Evolutionary conservation across 805 yeast species (phyloP), one percentile per base, ranked within the genome.

Genomic region (Spencermartinsiella europaea): DNA sequence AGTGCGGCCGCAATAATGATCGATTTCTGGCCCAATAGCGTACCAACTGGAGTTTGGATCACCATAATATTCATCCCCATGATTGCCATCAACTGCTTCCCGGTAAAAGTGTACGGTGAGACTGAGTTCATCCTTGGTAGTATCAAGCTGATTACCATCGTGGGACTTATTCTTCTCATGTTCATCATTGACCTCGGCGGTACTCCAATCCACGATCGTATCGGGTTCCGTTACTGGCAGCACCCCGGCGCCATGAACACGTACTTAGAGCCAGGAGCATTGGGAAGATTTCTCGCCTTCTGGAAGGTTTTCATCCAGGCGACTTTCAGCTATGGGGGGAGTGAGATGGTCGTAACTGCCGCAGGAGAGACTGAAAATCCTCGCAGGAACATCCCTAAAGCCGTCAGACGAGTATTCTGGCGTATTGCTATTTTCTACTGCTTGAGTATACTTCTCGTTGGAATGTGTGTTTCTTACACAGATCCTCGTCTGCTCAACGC

Each of bases 281-380:
- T 58, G 50, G 86, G 85, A 51, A 75, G 76, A 58, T 80, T 82
- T 57, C 78, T 79, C 20, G 69, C 85, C 1, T 81, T 81, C 54
- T 71, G 72, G 46, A 71, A 81, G n/a, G 82, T 79, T 7, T 70
- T 82, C 44, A 83, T 79, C 40, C 73, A 79, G 36, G 83, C 85
- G 15, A 77, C 81, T 2, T 84, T 82, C 61, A 85, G 89, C 7
- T 84, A 72, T 59, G 74, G 80, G 35, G 90, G 89, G 56, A 76
- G 84, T 20, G 89, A 83, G 65, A 63, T 73, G 21, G 80, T 83
- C 50, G 88, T 85, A 61, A 75, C 83, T 49, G 80, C 88, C 5
- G 84, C 83, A 48, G 85, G 85, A 37, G 91, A 84, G 68, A 79
- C 85, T 42, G 71, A 79, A 54, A 77, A 73, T 73, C 88, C 91